Conservation (phyloP, 805 yeast species). For the Metschnikowia proteae region DNA sequence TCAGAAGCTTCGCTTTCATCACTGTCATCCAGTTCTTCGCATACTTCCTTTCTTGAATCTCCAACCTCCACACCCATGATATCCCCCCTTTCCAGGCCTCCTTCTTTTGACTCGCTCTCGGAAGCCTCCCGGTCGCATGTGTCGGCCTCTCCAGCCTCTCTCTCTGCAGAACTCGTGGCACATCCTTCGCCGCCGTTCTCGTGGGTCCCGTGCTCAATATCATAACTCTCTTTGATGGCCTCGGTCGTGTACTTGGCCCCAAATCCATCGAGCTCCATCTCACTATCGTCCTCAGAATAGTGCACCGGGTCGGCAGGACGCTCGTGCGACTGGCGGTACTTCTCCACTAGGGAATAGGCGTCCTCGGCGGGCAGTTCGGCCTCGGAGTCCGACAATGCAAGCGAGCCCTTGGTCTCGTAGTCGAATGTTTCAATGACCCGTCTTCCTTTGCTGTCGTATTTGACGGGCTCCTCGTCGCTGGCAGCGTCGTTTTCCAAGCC, state of each 20-base stretch:
- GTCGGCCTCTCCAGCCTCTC: neutral
- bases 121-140: too few relatives aligned
- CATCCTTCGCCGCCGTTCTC: constrained; percentile 2
- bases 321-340: constrained; percentile 18
- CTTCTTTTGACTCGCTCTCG: neutral
- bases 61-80: too few relatives aligned
- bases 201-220: constrained; percentile 21
- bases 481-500: constrained; percentile 33
- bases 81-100: neutral
- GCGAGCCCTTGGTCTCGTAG: constrained; percentile 30
- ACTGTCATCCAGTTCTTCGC: too few relatives aligned
- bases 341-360: constrained; percentile 14
- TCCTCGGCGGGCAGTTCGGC: constrained; percentile 13
- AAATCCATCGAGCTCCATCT: constrained; percentile 30
- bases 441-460: constrained; percentile 44
- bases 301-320: constrained; percentile 29
- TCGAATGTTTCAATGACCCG: constrained; percentile 31
- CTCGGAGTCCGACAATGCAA: constrained; percentile 19
- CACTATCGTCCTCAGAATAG: constrained; percentile 41
- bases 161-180: neutral
- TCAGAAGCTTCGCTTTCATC: too few relatives aligned
- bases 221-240: constrained; percentile 24
- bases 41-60: neutral
- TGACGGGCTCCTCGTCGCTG: constrained; percentile 31
- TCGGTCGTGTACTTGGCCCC: constrained; percentile 27